phyloP scores from a whole-genome alignment of 2,329 filamentous ascomycete genomes.

The Neonectria faginata region DNA sequence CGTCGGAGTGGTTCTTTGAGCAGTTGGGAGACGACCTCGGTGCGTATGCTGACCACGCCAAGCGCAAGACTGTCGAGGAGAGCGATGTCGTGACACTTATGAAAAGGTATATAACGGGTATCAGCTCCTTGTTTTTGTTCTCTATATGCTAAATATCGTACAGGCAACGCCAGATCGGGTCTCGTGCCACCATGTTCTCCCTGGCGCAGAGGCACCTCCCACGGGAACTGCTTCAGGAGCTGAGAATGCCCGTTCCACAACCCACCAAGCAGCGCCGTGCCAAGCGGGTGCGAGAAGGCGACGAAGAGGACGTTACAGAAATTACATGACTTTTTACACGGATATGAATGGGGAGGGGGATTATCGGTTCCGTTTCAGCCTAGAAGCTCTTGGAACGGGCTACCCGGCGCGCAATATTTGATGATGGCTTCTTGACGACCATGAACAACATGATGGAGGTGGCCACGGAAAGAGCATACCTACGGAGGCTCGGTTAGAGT shows the following conservation, averaged over 20 bases:
- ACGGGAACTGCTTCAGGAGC: constrained; percentile 82
- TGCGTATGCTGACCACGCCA: constrained; percentile 83
- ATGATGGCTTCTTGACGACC: constrained; percentile 88
- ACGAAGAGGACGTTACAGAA: constrained; percentile 53
- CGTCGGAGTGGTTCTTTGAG: constrained; percentile 93
- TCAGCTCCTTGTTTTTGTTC: constrained; percentile 37
- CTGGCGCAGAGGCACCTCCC: constrained; percentile 87
- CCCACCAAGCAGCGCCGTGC: constrained; percentile 61
- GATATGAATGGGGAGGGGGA: constrained; percentile 24
- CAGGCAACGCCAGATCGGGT: constrained; percentile 82
- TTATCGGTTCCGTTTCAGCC: constrained; percentile 25
- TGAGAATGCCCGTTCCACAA: constrained; percentile 75
- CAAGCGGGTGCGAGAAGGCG: constrained; percentile 47
- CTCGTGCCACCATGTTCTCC: constrained; percentile 81
- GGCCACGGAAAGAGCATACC: constrained; percentile 86
- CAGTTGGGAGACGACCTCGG: constrained; percentile 84
- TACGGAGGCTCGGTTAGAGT: constrained; percentile 51
- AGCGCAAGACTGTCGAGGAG: constrained; percentile 87
- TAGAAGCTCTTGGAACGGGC: constrained; percentile 46
- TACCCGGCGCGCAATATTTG: constrained; percentile 77
- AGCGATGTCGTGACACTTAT: constrained; percentile 85
- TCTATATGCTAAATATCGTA: constrained; percentile 49
- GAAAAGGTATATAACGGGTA: constrained; percentile 73
- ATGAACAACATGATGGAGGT: constrained; percentile 97
- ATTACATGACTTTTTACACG: constrained; percentile 46